These are phyloP conservation scores for Afroboletus lepidellus DNA, from an alignment of 1,284 basidiomycete genomes.

Conservation along the genomic window DNA sequence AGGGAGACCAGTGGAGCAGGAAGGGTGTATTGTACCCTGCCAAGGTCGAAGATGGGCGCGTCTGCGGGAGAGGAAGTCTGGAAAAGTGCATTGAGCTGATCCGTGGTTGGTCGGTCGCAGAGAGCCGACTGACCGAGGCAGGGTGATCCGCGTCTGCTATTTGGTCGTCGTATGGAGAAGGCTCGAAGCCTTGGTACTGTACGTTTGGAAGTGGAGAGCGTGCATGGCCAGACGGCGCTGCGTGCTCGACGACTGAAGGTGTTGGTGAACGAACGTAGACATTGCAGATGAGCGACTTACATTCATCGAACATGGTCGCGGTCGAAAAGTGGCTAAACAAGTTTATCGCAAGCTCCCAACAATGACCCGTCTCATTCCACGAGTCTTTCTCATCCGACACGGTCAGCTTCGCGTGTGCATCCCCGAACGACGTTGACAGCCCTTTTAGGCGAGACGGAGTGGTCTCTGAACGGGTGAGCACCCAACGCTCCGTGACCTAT, in stretches of 20 bases:
- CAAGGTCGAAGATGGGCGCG: constrained; percentile 79
- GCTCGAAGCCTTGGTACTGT: constrained; percentile 86
- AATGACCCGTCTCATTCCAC: constrained; percentile 58
- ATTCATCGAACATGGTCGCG: constrained; percentile 78
- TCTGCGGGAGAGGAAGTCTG: constrained; percentile 35
- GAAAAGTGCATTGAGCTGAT: constrained; percentile 42
- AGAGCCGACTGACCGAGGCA: constrained; percentile 34
- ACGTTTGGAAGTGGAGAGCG: constrained; percentile 54
- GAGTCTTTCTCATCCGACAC: constrained; percentile 76
- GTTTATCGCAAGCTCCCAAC: background rate
- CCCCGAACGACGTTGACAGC: constrained; percentile 1
- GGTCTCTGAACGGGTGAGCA: constrained; percentile 81
- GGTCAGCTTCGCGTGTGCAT: constrained; percentile 41
- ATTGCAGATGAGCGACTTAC: constrained; percentile 44
- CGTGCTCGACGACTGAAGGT: constrained; percentile 78
- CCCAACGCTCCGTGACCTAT: background rate
- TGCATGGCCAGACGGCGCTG: constrained; percentile 49
- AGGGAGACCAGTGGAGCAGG: constrained; percentile 79
- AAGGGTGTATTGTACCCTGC: constrained; percentile 85
- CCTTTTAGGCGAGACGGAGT: constrained; percentile 82
- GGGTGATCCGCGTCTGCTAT: constrained; percentile 41
- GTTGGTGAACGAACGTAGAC: constrained; percentile 3
- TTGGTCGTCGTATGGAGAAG: constrained; percentile 56
- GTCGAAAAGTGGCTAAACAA: background rate
- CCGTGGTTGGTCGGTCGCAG: constrained; percentile 9